Conservation (phyloP, 495 filamentous ascomycete genomes). For the Penicillium antarcticum region DNA sequence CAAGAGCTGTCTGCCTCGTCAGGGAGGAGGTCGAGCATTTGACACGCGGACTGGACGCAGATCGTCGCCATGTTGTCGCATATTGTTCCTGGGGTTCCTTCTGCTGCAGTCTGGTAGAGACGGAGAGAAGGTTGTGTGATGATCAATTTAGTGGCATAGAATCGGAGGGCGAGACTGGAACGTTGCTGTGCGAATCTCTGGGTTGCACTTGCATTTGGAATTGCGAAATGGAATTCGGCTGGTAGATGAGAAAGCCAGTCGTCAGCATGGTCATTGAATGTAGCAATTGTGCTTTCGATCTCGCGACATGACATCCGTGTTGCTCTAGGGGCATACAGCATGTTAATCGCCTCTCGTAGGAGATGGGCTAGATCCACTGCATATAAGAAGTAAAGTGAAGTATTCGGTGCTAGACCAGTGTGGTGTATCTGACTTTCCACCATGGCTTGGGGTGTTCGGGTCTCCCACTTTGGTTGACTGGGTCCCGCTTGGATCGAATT, state of each 20-base stretch:
- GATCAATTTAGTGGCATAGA: slow-evolving; percentile 53
- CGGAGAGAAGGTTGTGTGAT: slow-evolving; percentile 57
- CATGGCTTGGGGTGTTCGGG: neutral
- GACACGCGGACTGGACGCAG: slow-evolving; percentile 48
- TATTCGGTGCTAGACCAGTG: slow-evolving; percentile 12
- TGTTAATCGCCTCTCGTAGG: slow-evolving; percentile 19
- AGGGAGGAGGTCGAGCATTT: slow-evolving; percentile 48
- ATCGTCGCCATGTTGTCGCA: slow-evolving; percentile 45
- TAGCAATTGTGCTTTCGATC: slow-evolving; percentile 17
- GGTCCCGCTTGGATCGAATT: neutral
- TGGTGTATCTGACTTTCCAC: neutral
- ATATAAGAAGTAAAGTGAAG: slow-evolving; percentile 22
- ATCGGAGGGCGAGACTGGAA: slow-evolving; percentile 45
- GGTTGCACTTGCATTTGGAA: slow-evolving; percentile 5
- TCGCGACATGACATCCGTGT: slow-evolving; percentile 19
- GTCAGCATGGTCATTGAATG: slow-evolving; percentile 18
- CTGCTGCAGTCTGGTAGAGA: slow-evolving; percentile 19
- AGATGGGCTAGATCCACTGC: slow-evolving; percentile 22
- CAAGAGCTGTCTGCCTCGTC: slow-evolving; percentile 25
- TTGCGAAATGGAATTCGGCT: slow-evolving; percentile 25
- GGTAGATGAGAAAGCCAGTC: slow-evolving; percentile 24
- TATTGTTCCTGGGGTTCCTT: slow-evolving; percentile 21
- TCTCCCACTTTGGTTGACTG: slow-evolving; percentile 1
- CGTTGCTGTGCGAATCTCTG: slow-evolving; percentile 31
- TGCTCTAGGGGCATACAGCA: slow-evolving; percentile 19